Base-by-base conservation (phyloP, 2,329 filamentous ascomycete species). In the Microcera coccophila region DNA sequence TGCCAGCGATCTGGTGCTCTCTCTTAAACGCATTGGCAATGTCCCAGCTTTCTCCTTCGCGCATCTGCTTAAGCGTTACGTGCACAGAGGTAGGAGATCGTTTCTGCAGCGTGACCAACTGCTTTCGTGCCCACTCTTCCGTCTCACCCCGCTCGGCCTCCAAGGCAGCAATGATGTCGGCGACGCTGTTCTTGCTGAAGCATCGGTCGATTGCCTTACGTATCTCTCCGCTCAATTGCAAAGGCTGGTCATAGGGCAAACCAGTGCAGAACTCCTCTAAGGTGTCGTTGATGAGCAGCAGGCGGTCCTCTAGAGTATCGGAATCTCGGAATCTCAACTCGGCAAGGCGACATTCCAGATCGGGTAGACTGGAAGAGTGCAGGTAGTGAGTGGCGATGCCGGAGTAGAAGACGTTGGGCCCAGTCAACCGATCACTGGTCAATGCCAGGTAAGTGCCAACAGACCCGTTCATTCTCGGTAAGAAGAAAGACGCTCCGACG, bases 331-430 rank as follows among this genome's bases (percentile, higher is more conserved):
- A 98, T 20, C 84, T 79, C 49, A 98, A 77, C 69, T 98, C 93
- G 2, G 88, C 87, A 19, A 98, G 78, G 62, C 91, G 87, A 16
- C 82, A 76, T 65, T 95, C 89, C 44, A 98, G 78, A 55, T 81
- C 79, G 38, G 86, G 82, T 47, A 98, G 76, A 53, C 85, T 84
- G 47, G 87, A 90, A 33, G 91, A 95, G 75, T 98, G 87, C 52
- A 98, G 73, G 71, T 95, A 98, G 71, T 98, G 93, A 12, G 93
- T 97, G 47, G 93, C 93, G 57, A 98, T 75, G 45, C 93, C 93
- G 35, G 89, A 78, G 70, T 94, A 96, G 60, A 95, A 90, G 39
- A 84, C 85, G 63, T 97, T 87, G 11, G 84, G 84, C 33, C 93
- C 93, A 47, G 76, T 82, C 49, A 98, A 71, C 50, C 81, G 79